Conservation (phyloP, 2,329 filamentous ascomycete genomes). For the Neocucurbitaria cava region DNA sequence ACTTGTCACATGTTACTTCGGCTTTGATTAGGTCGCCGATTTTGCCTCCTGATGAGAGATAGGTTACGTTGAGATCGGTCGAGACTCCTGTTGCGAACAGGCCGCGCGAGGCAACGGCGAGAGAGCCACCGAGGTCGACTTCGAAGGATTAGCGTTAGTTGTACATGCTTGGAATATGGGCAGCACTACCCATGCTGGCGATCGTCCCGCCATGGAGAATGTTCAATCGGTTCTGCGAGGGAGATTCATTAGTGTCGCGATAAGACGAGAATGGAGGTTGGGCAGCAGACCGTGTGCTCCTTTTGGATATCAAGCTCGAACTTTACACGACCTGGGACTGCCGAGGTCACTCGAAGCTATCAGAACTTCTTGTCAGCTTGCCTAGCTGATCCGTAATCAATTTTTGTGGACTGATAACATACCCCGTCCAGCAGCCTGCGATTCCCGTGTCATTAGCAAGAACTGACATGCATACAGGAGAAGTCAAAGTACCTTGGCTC, state of each 20-base stretch:
- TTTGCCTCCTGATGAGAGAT: conserved; percentile 68
- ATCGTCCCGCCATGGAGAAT: conserved; percentile 82
- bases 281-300: conserved; percentile 71
- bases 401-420: conserved; percentile 16
- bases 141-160: background rate
- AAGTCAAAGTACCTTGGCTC: conserved; percentile 75
- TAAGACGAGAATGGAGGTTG: background rate
- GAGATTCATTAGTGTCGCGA: background rate
- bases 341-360: conserved; percentile 72
- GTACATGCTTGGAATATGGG: background rate
- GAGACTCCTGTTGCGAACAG: conserved; percentile 72
- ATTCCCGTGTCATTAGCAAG: background rate
- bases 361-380: background rate
- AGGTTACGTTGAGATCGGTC: conserved; percentile 72
- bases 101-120: conserved; percentile 70
- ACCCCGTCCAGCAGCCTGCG: conserved; percentile 53
- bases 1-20: conserved; percentile 71
- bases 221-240: conserved; percentile 71
- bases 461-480: conserved; percentile 2
- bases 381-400: background rate
- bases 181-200: conserved; percentile 66
- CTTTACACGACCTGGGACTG: conserved; percentile 70
- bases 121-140: conserved; percentile 71
- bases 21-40: conserved; percentile 66
- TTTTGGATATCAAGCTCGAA: conserved; percentile 79